Conservation (phyloP, 768 basidiomycete genomes). For the Phlebiopsis gigantea region DNA sequence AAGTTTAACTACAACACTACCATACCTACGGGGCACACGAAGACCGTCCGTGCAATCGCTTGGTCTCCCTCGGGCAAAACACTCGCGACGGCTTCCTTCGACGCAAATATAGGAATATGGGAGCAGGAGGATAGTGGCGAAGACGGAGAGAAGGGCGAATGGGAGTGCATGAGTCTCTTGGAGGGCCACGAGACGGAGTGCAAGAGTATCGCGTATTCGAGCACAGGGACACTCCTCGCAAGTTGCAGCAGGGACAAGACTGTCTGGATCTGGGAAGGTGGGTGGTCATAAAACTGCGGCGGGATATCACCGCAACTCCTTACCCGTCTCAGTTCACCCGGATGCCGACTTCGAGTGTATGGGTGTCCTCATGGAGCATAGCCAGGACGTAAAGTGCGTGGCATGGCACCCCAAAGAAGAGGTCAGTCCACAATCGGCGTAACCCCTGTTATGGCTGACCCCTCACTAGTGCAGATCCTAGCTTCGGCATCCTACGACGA, state of each 20-base stretch:
- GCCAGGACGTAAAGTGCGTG: conserved; percentile 93
- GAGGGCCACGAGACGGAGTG: conserved; percentile 98
- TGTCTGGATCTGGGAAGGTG: conserved; percentile 99
- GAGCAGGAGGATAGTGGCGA: conserved; percentile 49
- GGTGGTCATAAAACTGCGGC: conserved; percentile 15
- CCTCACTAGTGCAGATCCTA: conserved; percentile 59
- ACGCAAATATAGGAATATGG: conserved; percentile 90
- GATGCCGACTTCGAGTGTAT: conserved; percentile 94
- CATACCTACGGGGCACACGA: conserved; percentile 79
- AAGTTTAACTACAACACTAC: conserved; percentile 53
- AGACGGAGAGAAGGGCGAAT: conserved; percentile 42
- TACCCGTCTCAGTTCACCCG: conserved; percentile 58
- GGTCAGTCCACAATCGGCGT: conserved; percentile 37
- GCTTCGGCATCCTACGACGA: conserved; percentile 98
- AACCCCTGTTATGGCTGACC: conserved; percentile 11
- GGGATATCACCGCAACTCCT: too few relatives aligned
- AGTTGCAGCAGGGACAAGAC: conserved; percentile 96
- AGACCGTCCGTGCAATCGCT: conserved; percentile 80
- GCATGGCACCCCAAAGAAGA: conserved; percentile 96
- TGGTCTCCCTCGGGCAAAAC: conserved; percentile 88
- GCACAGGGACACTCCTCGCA: conserved; percentile 62
- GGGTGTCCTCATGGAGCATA: conserved; percentile 93
- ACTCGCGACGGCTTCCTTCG: conserved; percentile 91
- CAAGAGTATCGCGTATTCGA: conserved; percentile 32
- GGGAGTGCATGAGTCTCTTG: conserved; percentile 83